Conservation (phyloP, 1,284 basidiomycete genomes). For the Nidula niveotomentosa region DNA sequence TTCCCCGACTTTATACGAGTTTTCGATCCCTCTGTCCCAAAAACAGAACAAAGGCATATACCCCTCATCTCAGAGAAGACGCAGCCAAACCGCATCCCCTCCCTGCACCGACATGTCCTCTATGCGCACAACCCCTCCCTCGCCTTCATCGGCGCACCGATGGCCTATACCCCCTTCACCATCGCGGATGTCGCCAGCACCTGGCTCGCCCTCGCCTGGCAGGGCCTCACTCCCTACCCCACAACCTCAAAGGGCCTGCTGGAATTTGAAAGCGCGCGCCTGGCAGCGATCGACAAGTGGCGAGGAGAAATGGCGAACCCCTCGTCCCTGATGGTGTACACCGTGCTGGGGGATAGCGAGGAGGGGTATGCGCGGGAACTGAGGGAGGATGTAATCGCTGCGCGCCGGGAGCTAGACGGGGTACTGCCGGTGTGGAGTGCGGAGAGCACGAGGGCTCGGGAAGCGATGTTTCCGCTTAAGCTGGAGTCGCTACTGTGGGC, state of each 20-base stretch:
- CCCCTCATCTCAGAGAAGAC: not conserved
- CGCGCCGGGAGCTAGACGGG: slow-evolving; percentile 24
- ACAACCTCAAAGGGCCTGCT: slow-evolving; percentile 26
- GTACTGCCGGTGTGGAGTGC: slow-evolving; percentile 39
- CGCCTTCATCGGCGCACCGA: slow-evolving; percentile 38
- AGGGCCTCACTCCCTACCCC: slow-evolving; percentile 24
- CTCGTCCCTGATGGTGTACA: slow-evolving; percentile 36
- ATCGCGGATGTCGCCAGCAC: slow-evolving; percentile 43
- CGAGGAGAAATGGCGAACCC: slow-evolving; percentile 27
- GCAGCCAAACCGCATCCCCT: slow-evolving; percentile 30
- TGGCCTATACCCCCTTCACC: no score
- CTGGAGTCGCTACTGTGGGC: slow-evolving; percentile 27
- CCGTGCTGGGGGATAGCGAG: slow-evolving; percentile 33
- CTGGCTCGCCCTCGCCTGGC: slow-evolving; percentile 41
- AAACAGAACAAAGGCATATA: not conserved
- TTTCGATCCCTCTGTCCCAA: slow-evolving; percentile 30
- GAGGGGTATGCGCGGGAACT: slow-evolving; percentile 32
- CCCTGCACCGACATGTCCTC: slow-evolving; percentile 40
- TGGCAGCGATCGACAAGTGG: slow-evolving; percentile 22
- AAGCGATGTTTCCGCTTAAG: slow-evolving; percentile 38
- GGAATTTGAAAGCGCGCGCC: slow-evolving; percentile 30
- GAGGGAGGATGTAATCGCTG: slow-evolving; percentile 29
- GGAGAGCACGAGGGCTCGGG: slow-evolving; percentile 27
- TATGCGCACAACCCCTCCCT: slow-evolving; percentile 43
- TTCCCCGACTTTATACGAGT: slow-evolving; percentile 28